A percentile compares a stretch with the other conserved stretches of the same genome.
Conservation (phyloP, 2,329 filamentous ascomycete species). For the Cercospora sesami region DNA sequence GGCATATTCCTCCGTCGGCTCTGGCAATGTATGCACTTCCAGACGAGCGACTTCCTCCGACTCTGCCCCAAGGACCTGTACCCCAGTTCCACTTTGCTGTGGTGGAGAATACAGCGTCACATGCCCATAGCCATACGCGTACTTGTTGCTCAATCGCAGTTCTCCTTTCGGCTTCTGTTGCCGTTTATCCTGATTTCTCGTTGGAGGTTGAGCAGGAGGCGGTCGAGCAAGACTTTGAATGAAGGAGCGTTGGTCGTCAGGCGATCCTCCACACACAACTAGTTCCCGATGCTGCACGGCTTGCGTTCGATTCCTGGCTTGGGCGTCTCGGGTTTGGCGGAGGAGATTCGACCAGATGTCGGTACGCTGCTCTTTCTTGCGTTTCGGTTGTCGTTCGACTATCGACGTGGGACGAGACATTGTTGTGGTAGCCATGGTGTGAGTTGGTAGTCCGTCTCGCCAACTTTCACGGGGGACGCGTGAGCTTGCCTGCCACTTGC, state of each 20-base stretch:
- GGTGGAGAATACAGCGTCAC: slow-evolving; percentile 37
- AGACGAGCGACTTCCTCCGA: slow-evolving; percentile 37
- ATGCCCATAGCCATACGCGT: slow-evolving; percentile 40
- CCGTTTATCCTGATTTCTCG: slow-evolving; percentile 29
- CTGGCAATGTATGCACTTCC: slow-evolving; percentile 38
- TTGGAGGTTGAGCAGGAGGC: slow-evolving; percentile 31
- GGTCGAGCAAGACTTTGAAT: slow-evolving; percentile 33
- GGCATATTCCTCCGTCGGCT: slow-evolving; percentile 35
- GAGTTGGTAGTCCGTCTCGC: background rate
- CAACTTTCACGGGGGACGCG: background rate
- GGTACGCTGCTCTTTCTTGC: slow-evolving; percentile 34
- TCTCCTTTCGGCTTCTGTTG: slow-evolving; percentile 33
- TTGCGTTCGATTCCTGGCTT: slow-evolving; percentile 38
- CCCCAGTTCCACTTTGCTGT: slow-evolving; percentile 28
- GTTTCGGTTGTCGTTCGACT: slow-evolving; percentile 18
- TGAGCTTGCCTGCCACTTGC: background rate
- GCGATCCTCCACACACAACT: slow-evolving; percentile 37
- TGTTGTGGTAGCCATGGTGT: slow-evolving; percentile 24
- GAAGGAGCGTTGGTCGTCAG: slow-evolving; percentile 36
- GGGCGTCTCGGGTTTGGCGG: slow-evolving; percentile 39
- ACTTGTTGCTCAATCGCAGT: slow-evolving; percentile 37
- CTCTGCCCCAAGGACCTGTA: slow-evolving; percentile 34
- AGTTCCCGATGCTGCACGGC: slow-evolving; percentile 36
- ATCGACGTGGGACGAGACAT: slow-evolving; percentile 20
- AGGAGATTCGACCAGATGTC: slow-evolving; percentile 40